phyloP scores from a whole-genome alignment of 768 basidiomycete genomes.

The Lactifluus subvellereus region DNA sequence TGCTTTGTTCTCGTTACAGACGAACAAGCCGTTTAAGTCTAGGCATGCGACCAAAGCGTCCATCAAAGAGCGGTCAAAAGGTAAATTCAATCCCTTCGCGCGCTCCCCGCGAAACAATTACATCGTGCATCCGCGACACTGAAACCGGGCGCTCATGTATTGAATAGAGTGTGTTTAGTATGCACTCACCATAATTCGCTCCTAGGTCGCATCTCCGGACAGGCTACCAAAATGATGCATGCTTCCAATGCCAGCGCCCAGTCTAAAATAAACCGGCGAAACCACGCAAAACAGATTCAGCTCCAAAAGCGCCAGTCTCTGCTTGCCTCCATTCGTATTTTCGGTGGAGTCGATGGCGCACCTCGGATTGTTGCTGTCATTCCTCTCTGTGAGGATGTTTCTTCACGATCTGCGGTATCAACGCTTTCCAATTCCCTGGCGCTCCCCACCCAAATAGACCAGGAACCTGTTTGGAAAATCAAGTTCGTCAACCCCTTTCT shows the following conservation, averaged over 20 bases:
- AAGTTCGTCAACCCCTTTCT: slow-evolving; percentile 42
- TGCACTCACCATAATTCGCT: neutral
- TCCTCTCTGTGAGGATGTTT: slow-evolving; percentile 68
- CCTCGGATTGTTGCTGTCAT: slow-evolving; percentile 87
- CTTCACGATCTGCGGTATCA: slow-evolving; percentile 43
- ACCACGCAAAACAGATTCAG: slow-evolving; percentile 82
- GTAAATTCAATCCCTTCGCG: slow-evolving; percentile 32
- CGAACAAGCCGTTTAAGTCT: slow-evolving; percentile 92
- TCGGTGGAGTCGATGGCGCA: slow-evolving; percentile 68
- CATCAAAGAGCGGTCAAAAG: slow-evolving; percentile 81
- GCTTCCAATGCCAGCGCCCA: slow-evolving; percentile 54
- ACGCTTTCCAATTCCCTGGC: slow-evolving; percentile 59
- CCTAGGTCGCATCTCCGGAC: slow-evolving; percentile 52
- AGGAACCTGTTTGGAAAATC: slow-evolving; percentile 56
- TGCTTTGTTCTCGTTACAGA: slow-evolving; percentile 35
- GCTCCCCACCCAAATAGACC: slow-evolving; percentile 45
- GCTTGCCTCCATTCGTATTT: slow-evolving; percentile 68
- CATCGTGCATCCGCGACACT: neutral
- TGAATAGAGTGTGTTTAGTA: neutral
- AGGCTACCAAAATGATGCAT: slow-evolving; percentile 48
- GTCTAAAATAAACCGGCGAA: slow-evolving; percentile 69
- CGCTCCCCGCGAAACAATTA: neutral
- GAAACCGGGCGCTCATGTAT: neutral
- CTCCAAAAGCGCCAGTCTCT: slow-evolving; percentile 61
- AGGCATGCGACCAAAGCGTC: slow-evolving; percentile 83